Conservation (phyloP, 139 green algal genomes). For the Tetradesmus lagerheimii region DNA sequence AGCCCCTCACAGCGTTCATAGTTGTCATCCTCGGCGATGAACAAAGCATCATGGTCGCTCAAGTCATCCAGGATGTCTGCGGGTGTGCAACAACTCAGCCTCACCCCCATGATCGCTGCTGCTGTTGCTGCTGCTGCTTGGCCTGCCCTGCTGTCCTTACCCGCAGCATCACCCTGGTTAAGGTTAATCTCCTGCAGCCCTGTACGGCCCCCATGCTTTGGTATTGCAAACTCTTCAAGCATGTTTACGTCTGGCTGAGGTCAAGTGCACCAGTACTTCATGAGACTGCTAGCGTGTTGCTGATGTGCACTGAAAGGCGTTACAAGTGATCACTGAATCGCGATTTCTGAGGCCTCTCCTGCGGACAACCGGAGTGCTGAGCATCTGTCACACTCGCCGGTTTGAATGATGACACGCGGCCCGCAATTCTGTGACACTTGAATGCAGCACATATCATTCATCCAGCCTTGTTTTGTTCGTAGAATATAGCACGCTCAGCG, state of each 20-base stretch:
- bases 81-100: not conserved
- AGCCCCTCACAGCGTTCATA: conserved; percentile 33
- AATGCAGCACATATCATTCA: no score
- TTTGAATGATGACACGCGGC: not conserved
- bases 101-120: not conserved
- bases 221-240: conserved; percentile 29
- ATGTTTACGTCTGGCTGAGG: not conserved
- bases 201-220: not conserved
- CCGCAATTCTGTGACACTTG: not conserved
- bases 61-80: conserved; percentile 43
- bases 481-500: no score
- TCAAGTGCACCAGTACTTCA: not conserved
- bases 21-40: conserved; percentile 34
- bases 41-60: conserved; percentile 33
- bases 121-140: not conserved
- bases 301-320: no score
- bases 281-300: not conserved
- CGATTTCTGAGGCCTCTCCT: no score
- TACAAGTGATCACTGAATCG: no score
- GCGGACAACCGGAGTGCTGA: no score
- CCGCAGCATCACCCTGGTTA: not conserved
- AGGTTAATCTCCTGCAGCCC: conserved; percentile 2
- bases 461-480: no score
- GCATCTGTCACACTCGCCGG: not conserved
- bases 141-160: not conserved